Percentiles rank a stretch among this genome's conserved stretches.
Conservation (phyloP, 2,329 filamentous ascomycete genomes). For the Trichoderma simmonsii region DNA sequence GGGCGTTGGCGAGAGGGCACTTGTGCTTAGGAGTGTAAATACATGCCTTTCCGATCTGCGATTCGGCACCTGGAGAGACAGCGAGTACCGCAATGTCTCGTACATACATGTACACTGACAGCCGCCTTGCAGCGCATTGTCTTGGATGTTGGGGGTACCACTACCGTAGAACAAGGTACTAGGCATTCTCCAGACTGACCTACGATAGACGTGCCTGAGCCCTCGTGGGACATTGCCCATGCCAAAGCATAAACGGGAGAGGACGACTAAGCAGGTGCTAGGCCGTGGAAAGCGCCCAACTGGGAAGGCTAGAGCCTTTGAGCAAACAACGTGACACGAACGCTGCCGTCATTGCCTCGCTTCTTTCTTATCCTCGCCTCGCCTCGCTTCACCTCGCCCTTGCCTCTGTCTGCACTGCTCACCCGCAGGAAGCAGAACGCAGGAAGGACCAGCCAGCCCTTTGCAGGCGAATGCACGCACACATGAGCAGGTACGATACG, state of each 20-base stretch:
- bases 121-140: neutral
- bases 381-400: neutral
- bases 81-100: neutral
- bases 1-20: neutral
- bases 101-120: neutral
- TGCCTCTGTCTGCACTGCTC: neutral
- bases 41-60: neutral
- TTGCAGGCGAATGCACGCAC: neutral
- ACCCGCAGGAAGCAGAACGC: neutral
- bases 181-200: neutral
- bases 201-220: slow-evolving; percentile 1
- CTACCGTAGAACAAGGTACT: neutral
- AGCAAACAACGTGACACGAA: neutral
- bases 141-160: neutral
- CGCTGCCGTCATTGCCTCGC: neutral
- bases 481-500: slow-evolving; percentile 7
- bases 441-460: neutral
- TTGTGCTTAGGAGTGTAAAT: neutral
- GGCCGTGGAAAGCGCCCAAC: neutral
- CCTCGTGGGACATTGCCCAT: slow-evolving; percentile 9
- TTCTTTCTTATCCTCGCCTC: neutral
- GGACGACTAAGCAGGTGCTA: neutral
- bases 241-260: neutral
- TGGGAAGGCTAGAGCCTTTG: neutral
- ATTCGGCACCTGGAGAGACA: neutral